Base-by-base conservation (phyloP, 345 rosid genomes). In the Syzygium oleosum region DNA sequence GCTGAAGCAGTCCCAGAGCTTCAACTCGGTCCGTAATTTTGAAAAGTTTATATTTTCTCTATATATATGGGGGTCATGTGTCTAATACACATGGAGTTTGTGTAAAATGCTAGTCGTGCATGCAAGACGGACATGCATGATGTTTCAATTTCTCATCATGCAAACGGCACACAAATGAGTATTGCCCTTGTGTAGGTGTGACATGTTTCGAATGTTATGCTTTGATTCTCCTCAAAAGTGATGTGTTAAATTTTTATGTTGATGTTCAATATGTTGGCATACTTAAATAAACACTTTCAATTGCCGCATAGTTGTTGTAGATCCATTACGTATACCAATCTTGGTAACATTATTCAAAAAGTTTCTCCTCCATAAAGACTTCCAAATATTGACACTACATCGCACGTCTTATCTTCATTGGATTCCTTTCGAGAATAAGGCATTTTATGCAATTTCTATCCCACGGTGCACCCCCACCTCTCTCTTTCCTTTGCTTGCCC, bases 51-150 rank as follows among this genome's bases (percentile, higher is more conserved):
- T 23, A 68, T 65, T 61, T 27, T n/a, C 34, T 25, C n/a, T 13
- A 61, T 27, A 16, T 22, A 31, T 1, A 0, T 68, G 4, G 8
- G 6, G 4, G 6, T 17, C 19, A 1, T 1, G 5, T 27, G 34
- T 31, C 16, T 29, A 65, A 31, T 29, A 29, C 0, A 1, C 79
- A 4, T 4, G 7, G 22, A 31, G 0, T 65, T 65, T 68, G 0
- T 8, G 23, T 17, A 68, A 34, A 3, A 68, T 34, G 1, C 12
- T 34, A 9, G 34, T 17, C 13, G 9, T 34, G 17, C 2, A 17
- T 12, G 23, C 23, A 34, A 68, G 25, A 68, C 2, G 12, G 13
- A 17, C 46, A 0, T 68, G 34, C 46, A 9, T 21, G 27, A 55
- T 55, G 12, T 68, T 31, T 68, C 34, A 2, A 61, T 61, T 61